phyloP scores from a whole-genome alignment of 306 rosid genomes.

The Carpinus fangiana region DNA sequence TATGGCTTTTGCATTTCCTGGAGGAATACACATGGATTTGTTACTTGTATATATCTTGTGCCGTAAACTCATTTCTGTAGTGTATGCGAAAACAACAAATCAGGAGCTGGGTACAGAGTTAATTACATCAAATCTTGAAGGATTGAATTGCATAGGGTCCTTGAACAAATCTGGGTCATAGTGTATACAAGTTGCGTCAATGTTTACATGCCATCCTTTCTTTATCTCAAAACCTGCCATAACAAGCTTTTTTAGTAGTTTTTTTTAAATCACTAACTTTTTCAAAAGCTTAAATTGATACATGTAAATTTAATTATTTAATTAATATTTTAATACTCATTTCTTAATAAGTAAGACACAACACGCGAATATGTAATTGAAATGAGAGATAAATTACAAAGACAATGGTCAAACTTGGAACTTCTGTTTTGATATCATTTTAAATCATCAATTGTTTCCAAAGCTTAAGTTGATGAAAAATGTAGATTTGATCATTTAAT shows the following conservation, averaged over 20 bases:
- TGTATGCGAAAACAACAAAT: neutral
- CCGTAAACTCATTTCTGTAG: neutral
- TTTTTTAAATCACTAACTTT: too few relatives aligned
- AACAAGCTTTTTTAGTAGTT: neutral
- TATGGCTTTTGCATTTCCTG: constrained; percentile 74
- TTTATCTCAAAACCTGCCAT: constrained; percentile 57
- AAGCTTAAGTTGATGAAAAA: too few relatives aligned
- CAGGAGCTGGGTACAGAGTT: constrained; percentile 3
- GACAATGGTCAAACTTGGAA: too few relatives aligned
- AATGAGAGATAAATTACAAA: too few relatives aligned
- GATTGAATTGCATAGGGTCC: constrained; percentile 63
- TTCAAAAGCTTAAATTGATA: too few relatives aligned
- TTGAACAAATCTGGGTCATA: constrained; percentile 55
- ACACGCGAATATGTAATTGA: too few relatives aligned
- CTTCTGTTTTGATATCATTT: too few relatives aligned
- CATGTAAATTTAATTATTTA: too few relatives aligned
- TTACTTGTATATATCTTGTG: neutral
- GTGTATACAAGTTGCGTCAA: constrained; percentile 68
- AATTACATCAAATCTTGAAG: constrained; percentile 72
- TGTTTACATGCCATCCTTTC: constrained; percentile 78
- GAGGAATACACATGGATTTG: constrained; percentile 2
- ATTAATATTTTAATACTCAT: too few relatives aligned
- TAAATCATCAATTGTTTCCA: too few relatives aligned
- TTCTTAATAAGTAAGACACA: too few relatives aligned
- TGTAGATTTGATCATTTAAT: too few relatives aligned